These are phyloP conservation scores for Solanum megistacrolobum DNA, from an alignment of 257 asterid species.

Conservation along the genomic window DNA sequence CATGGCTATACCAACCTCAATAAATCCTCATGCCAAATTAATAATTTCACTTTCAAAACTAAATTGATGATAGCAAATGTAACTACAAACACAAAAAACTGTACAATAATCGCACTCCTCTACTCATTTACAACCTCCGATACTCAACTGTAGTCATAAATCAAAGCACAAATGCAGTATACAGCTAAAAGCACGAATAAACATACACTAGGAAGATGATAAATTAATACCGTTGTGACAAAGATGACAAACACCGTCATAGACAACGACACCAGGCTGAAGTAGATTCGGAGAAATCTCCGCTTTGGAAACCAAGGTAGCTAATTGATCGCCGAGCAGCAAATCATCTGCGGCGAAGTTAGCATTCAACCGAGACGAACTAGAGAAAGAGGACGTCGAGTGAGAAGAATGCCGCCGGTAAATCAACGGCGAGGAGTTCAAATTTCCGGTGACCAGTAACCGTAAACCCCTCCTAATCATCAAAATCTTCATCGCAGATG, in stretches of 20 bases:
- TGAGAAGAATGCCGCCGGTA: neutral
- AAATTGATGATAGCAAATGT: neutral
- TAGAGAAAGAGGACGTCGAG: neutral
- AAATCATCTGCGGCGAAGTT: slow-evolving; percentile 25
- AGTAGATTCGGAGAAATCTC: slow-evolving; percentile 34
- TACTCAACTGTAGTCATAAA: neutral
- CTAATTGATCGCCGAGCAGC: slow-evolving; percentile 3
- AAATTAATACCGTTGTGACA: slow-evolving; percentile 68
- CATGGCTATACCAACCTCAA: neutral
- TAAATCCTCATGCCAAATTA: neutral
- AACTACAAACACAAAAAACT: neutral
- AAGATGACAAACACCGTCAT: slow-evolving; percentile 92
- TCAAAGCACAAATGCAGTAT: neutral
- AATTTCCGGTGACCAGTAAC: neutral
- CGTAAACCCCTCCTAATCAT: slow-evolving; percentile 14
- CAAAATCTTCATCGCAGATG: slow-evolving; percentile 4
- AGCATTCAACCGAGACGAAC: slow-evolving; percentile 4
- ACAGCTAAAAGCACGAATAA: neutral
- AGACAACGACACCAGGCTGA: slow-evolving; percentile 69
- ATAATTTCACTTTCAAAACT: neutral
- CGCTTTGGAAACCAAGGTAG: slow-evolving; percentile 4
- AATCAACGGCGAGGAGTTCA: slow-evolving; percentile 1
- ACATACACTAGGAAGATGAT: neutral
- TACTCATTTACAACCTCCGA: neutral
- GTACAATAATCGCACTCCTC: neutral